phyloP scores from a whole-genome alignment of 768 basidiomycete species.

The Agrocybe praecox region DNA sequence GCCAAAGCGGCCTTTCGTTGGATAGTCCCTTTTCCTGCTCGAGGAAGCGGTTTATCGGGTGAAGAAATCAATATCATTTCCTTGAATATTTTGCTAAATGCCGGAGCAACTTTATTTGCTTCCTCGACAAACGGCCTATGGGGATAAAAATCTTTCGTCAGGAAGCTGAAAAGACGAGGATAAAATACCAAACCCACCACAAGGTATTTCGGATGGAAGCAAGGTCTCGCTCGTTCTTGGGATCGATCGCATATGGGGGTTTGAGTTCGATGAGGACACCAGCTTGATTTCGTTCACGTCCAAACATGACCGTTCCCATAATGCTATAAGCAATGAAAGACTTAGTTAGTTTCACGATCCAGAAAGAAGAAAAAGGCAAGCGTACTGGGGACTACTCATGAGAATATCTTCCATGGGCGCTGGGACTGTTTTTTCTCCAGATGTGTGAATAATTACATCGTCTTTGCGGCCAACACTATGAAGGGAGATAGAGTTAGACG shows the following conservation, averaged over 20 bases:
- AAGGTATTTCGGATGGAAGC: too few species aligned
- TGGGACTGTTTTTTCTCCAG: constrained; percentile 39
- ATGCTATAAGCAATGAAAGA: too few species aligned
- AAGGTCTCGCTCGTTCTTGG: constrained; percentile 15
- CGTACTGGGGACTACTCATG: constrained; percentile 26
- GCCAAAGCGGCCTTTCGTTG: constrained; percentile 43
- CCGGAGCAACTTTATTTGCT: constrained; percentile 44
- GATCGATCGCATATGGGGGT: constrained; percentile 26
- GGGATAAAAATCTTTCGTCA: too few species aligned
- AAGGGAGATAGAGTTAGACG: not conserved
- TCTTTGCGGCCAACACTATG: constrained; percentile 41
- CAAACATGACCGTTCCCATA: constrained; percentile 44
- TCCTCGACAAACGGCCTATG: constrained; percentile 43
- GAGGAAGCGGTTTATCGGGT: constrained; percentile 40
- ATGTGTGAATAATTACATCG: constrained; percentile 37
- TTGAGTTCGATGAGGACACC: constrained; percentile 36
- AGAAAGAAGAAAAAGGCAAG: not conserved
- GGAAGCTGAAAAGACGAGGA: too few species aligned
- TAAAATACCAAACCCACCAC: too few species aligned
- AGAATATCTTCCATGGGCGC: constrained; percentile 33
- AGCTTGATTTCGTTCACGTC: constrained; percentile 35
- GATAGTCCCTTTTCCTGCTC: constrained; percentile 51
- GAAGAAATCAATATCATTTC: constrained; percentile 51
- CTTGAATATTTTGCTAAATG: constrained; percentile 50
- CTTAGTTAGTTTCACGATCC: constrained; percentile 3